phyloP scores from a whole-genome alignment of 2,329 filamentous ascomycete species.

The Ophiostoma ulmi region DNA sequence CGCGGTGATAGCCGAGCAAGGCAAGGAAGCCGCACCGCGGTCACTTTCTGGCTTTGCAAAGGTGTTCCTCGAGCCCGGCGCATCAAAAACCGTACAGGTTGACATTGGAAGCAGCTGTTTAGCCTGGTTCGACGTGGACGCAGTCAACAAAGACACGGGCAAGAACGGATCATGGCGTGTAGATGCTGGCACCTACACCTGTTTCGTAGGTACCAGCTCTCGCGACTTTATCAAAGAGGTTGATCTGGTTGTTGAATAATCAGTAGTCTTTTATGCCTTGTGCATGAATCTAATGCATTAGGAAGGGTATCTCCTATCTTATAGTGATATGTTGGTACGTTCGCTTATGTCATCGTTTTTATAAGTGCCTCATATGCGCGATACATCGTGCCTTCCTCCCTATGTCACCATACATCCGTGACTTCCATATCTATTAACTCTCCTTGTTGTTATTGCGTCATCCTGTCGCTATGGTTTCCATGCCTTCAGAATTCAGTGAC shows the following conservation, averaged over 20 bases:
- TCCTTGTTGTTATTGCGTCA: not conserved
- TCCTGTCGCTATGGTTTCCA: not conserved
- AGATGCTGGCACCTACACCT: conserved; percentile 24
- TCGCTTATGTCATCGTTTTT: not conserved
- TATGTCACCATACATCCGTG: not conserved
- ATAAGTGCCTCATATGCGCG: not conserved
- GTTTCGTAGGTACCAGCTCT: conserved; percentile 25
- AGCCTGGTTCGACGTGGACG: conserved; percentile 24
- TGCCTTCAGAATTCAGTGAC: not conserved
- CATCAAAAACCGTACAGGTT: not conserved
- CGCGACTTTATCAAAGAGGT: conserved; percentile 17
- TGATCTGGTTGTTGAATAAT: conserved; percentile 13
- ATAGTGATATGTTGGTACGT: not conserved
- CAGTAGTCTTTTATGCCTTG: not conserved
- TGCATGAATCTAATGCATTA: not conserved
- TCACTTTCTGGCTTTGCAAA: conserved; percentile 26
- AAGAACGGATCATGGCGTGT: conserved; percentile 24
- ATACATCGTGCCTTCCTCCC: not conserved
- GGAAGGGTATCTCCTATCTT: not conserved
- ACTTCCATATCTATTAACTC: not conserved
- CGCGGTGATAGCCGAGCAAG: not conserved
- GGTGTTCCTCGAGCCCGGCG: conserved; percentile 17
- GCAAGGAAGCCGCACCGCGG: conserved; percentile 17
- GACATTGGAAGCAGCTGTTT: conserved; percentile 10
- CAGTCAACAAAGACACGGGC: not conserved